A percentile compares a stretch with the other conserved stretches of the same genome.
Conservation (phyloP, 164 flowering plant genomes). For the Vitis labrusca region DNA sequence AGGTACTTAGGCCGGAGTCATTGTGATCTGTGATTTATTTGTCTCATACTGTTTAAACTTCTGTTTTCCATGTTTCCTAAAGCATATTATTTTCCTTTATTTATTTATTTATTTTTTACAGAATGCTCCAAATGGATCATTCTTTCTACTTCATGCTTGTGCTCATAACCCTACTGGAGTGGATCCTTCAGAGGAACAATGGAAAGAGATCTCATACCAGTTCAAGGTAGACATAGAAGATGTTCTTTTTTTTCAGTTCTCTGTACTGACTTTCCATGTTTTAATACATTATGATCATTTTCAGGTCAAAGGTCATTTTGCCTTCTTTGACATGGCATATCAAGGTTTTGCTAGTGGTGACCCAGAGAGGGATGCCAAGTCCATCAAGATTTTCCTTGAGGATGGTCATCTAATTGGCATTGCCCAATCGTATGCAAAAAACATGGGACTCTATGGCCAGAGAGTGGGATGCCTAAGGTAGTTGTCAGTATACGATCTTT, state of each 20-base stretch:
- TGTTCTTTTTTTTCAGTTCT: not conserved
- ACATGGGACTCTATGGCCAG: constrained; percentile 99
- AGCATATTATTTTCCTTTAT: not conserved
- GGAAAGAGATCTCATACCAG: constrained; percentile 88
- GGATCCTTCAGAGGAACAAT: constrained; percentile 92
- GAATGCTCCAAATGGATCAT: constrained; percentile 97
- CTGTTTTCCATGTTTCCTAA: not conserved
- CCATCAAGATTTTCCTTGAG: constrained; percentile 91
- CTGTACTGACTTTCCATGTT: not conserved
- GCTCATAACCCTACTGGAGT: constrained; percentile 99
- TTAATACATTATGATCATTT: constrained; percentile 8
- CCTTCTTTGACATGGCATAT: constrained; percentile 98
- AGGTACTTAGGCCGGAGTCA: constrained; percentile 39
- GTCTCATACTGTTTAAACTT: not conserved
- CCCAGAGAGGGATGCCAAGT: constrained; percentile 88
- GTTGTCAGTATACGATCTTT: not conserved
- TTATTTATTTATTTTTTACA: constrained; percentile 7
- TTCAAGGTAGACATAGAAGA: constrained; percentile 50
- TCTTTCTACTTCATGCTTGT: constrained; percentile 96
- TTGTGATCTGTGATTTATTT: not conserved
- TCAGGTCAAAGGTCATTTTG: constrained; percentile 85
- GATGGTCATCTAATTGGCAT: constrained; percentile 90
- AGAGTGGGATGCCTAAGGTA: constrained; percentile 96
- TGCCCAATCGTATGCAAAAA: constrained; percentile 95
- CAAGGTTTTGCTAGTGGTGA: constrained; percentile 99